phyloP scores from a whole-genome alignment of 108 stramenopile species.

The Schizochytrium sp. region DNA sequence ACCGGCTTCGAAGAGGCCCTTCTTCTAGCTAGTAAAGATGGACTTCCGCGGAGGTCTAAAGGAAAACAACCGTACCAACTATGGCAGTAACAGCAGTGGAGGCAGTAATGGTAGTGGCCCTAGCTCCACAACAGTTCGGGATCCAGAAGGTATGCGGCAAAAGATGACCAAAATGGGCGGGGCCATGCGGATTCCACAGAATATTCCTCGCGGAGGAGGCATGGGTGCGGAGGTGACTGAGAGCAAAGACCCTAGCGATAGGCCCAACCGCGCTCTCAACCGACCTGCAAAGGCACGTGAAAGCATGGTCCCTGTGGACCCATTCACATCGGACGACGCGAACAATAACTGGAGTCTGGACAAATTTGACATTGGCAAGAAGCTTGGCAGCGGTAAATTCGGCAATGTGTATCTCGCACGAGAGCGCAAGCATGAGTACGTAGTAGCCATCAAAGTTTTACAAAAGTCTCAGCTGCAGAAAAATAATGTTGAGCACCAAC shows the following conservation, averaged over 20 bases:
- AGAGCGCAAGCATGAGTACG: constrained; percentile 90
- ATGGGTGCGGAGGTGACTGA: background rate
- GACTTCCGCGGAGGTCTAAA: constrained; percentile 24
- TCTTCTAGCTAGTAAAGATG: background rate
- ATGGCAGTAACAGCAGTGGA: background rate
- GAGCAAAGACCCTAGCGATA: constrained; percentile 35
- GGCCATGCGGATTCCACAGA: background rate
- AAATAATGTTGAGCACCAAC: constrained; percentile 95
- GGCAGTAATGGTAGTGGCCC: background rate
- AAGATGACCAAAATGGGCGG: constrained; percentile 4
- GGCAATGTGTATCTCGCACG: constrained; percentile 95
- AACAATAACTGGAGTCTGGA: constrained; percentile 77
- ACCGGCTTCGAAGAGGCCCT: too few species aligned
- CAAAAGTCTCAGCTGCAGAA: constrained; percentile 94
- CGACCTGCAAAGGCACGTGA: background rate
- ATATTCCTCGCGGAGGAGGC: background rate
- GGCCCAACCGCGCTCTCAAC: background rate
- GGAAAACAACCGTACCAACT: background rate
- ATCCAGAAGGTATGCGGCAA: background rate
- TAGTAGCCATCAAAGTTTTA: constrained; percentile 98
- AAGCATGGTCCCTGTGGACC: constrained; percentile 48
- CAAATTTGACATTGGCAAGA: constrained; percentile 98
- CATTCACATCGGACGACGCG: background rate
- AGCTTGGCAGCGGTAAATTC: constrained; percentile 97
- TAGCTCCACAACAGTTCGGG: background rate